Percentiles rank a stretch among this genome's conserved stretches.
Conservation (phyloP, 225 moss, liverwort and hornwort species). For the Rhytidiadelphus loreus region DNA sequence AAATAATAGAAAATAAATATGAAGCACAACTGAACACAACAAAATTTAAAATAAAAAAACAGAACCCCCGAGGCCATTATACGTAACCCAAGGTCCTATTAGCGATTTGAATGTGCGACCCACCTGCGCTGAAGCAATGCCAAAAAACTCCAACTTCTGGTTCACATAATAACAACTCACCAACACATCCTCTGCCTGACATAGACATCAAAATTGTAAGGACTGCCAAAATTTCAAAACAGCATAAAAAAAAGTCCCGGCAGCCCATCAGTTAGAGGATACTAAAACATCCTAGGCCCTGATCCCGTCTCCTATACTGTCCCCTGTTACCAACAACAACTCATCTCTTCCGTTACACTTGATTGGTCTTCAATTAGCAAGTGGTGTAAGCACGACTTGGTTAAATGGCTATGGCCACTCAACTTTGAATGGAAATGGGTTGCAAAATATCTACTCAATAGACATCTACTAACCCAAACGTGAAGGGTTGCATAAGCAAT, state of each 20-base stretch:
- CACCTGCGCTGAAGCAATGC: slow-evolving; percentile 51
- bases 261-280: not conserved
- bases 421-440: not conserved
- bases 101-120: not conserved
- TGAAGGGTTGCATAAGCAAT: not conserved
- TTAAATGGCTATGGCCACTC: not conserved
- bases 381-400: not conserved
- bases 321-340: not conserved
- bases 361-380: not conserved
- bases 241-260: not conserved
- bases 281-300: not conserved
- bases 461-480: not conserved
- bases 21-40: not conserved
- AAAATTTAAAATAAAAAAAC: not conserved
- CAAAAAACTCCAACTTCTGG: slow-evolving; percentile 37
- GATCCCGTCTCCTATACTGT: not conserved
- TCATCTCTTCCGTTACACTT: not conserved
- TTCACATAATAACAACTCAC: slow-evolving; percentile 53
- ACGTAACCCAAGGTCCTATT: not conserved
- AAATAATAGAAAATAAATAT: not conserved
- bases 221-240: not conserved
- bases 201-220: not conserved
- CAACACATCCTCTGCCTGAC: slow-evolving; percentile 40
- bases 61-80: not conserved
- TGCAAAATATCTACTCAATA: not conserved